A percentile compares a stretch with the other conserved stretches of the same genome.
These are phyloP conservation scores for Fusarium albosuccineum DNA, from an alignment of 2,329 filamentous ascomycete genomes.

Conservation along the genomic window DNA sequence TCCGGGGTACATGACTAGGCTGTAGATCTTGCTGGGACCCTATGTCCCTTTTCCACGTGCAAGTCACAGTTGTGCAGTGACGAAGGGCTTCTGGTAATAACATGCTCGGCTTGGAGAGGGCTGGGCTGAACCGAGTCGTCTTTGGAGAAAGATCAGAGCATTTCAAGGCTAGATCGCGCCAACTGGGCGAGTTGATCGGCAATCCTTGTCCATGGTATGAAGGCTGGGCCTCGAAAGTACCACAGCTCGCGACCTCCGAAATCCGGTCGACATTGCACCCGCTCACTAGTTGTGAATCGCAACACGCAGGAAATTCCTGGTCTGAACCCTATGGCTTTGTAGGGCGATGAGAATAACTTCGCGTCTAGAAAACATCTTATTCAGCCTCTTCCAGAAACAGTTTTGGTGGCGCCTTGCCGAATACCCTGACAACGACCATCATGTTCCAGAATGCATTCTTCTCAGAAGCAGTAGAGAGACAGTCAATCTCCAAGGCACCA, in stretches of 20 bases:
- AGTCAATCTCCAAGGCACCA: neutral
- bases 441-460: slow-evolving; percentile 1
- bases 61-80: neutral
- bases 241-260: slow-evolving; percentile 1
- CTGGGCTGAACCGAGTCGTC: neutral
- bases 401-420: slow-evolving; percentile 3
- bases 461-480: neutral
- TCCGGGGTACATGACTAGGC: slow-evolving; percentile 46
- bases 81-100: neutral
- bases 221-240: slow-evolving; percentile 21
- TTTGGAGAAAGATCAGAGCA: neutral
- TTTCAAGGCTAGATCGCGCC: neutral
- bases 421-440: slow-evolving; percentile 21
- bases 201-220: slow-evolving; percentile 22
- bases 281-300: neutral
- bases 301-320: neutral
- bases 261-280: neutral
- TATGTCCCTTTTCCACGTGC: slow-evolving; percentile 10
- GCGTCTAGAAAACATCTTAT: neutral
- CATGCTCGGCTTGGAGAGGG: neutral
- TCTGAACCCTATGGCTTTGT: slow-evolving; percentile 3
- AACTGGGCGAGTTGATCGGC: slow-evolving; percentile 13
- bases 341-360: neutral
- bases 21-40: slow-evolving; percentile 33
- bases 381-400: neutral